Evolutionary conservation across 2,329 filamentous ascomycete genomes (phyloP).

Genomic region (Dactylonectria macrodidyma): DNA sequence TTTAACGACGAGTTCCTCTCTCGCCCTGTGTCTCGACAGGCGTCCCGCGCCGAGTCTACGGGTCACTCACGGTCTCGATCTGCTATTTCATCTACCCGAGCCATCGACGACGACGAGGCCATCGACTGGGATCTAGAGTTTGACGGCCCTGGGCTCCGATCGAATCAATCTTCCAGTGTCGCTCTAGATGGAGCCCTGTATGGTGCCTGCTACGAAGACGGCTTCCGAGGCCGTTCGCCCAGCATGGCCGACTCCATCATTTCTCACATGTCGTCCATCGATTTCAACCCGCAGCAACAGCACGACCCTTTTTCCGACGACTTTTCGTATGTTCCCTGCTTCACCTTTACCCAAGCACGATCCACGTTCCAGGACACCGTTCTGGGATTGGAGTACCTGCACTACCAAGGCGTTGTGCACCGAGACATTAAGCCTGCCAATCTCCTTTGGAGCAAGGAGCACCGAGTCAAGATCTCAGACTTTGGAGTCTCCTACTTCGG

Average conservation of each 20-base stretch:
- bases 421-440: constrained; percentile 93
- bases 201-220: constrained; percentile 75
- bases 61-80: constrained; percentile 66
- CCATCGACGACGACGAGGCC: constrained; percentile 54
- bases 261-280: constrained; percentile 77
- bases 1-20: constrained; percentile 55
- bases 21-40: constrained; percentile 55
- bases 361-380: constrained; percentile 93
- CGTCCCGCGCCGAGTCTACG: constrained; percentile 60
- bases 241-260: constrained; percentile 86
- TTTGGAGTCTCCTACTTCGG: constrained; percentile 99
- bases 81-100: constrained; percentile 55
- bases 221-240: constrained; percentile 77
- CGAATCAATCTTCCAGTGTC: constrained; percentile 66
- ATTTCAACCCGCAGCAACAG: constrained; percentile 68
- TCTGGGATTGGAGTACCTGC: constrained; percentile 92
- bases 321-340: constrained; percentile 92
- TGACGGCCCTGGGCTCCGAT: constrained; percentile 67
- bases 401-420: constrained; percentile 88
- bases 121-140: constrained; percentile 65
- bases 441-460: constrained; percentile 86
- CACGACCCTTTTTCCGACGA: constrained; percentile 86
- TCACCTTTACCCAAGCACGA: constrained; percentile 87
- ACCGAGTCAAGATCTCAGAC: constrained; percentile 96
- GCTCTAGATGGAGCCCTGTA: constrained; percentile 85